Base-by-base conservation (phyloP, 441 rosid species). In the Raphanus hybrid region DNA sequence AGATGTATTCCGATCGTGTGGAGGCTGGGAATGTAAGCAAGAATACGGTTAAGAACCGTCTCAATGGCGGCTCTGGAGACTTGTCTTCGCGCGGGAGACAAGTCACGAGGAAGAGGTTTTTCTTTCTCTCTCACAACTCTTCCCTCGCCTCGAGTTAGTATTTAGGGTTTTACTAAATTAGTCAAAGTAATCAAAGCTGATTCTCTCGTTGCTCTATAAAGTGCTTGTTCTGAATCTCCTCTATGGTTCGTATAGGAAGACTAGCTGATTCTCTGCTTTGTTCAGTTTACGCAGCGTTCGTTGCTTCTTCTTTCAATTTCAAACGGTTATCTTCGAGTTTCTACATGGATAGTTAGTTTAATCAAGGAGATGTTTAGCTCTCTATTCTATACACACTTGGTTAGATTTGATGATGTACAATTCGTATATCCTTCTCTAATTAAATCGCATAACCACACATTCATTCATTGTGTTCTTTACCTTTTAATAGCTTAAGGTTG, bases 1-100 rank as follows among this genome's bases (percentile, higher is more conserved):
- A 76, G 72, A 92, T 92, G 97, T 90, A 92, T 76, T 94, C 93
- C 78, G 93, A 92, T 88, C 87, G 86, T 65, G 87, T 86, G 72
- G 95, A 89, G 79, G 88, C 87, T 43, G 81, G 73, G 27, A 78
- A 75, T 35, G 62, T 8, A 15, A 73, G 12, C 45, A 83, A 77
- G 70, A 83, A 84, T 80, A 83, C 95, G 6, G 80, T 84, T 12
- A 87, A 81, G 85, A 93, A 87, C 50, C 91, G 97, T 32, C 90
- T 92, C 80, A 86, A 86, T 32, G 69, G 69, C 34, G 69, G 54
- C 23, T 64, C 69, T 16, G 91, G 87, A 69, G 81, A 41, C 69
- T 86, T 84, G 59, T 80, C 88, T 57, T 64, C 80, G 67, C 89
- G 87, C 35, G 75, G 86, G 59, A 89, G 89, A 34, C 85, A 84